Base-by-base conservation (phyloP, 129 eudicot species). In the Saussurea involucrata region DNA sequence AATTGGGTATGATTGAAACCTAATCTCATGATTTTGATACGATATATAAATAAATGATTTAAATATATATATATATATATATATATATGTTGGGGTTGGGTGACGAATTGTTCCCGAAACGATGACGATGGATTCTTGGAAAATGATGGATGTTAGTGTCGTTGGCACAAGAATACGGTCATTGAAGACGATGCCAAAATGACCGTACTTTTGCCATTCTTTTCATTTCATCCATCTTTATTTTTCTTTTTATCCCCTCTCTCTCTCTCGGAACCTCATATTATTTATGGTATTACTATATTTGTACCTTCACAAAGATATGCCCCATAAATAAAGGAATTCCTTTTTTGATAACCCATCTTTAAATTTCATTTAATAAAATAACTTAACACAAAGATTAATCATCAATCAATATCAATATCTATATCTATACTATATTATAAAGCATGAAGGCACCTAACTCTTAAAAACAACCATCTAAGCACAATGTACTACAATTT, bases 151-250 rank as follows among this genome's bases (percentile, higher is more conserved):
- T 25, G n/a, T 66, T 40, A 66, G 28, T 40, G 15, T 66, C 44
- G 42, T 66, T 66, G 71, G 71, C 71, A 66, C 31, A 66, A 66
- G 24, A 18, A 31, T 31, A 66, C 71, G 71, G 71, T 66, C 71
- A 31, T 66, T 66, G 44, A 66, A 66, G 71, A 31, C 25, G 12
- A 8, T 17, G 15, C 49, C 22, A 33, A 32, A 33, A 67, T 67
- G 72, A 67, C 72, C 72, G 72, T 67, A 33, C 4, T 67, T 67
- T 67, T 67, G 72, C 72, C 72, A 18, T 67, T 67, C 49, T 67
- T 34, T 32, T 4, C 49, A 31, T 34, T 32, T 4, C 49, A 31
- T 67, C 71, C 49, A 34, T 67, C 8, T 67, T 67, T 67, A 67
- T 67, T 67, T 67, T 67, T 33, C 49, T 67, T 67, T 28, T 67